Evolutionary conservation across 2,329 filamentous ascomycete species (phyloP).

Genomic region (Mycosphaerella sp.): DNA sequence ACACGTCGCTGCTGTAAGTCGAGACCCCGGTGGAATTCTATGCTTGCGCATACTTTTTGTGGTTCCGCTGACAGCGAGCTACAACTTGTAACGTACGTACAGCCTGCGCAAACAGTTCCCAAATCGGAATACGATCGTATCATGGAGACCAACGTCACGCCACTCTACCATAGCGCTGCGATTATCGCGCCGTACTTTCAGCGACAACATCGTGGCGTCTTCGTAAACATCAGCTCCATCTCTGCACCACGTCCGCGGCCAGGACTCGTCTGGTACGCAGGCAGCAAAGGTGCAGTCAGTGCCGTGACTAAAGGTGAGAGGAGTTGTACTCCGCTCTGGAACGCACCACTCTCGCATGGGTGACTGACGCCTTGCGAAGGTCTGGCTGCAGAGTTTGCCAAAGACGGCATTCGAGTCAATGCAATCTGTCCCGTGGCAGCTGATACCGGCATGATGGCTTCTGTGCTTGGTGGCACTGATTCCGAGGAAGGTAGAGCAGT

Average conservation of each 20-base stretch:
- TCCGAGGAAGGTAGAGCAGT: slow-evolving; percentile 19
- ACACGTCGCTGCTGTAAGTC: slow-evolving; percentile 17
- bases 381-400: slow-evolving; percentile 27
- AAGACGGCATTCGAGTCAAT: slow-evolving; percentile 24
- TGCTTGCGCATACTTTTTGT: background rate
- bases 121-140: slow-evolving; percentile 31
- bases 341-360: background rate
- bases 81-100: background rate
- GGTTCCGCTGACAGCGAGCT: slow-evolving; percentile 7
- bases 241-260: slow-evolving; percentile 24
- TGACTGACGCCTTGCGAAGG: slow-evolving; percentile 2
- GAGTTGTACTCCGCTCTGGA: background rate
- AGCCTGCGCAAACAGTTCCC: slow-evolving; percentile 28
- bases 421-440: slow-evolving; percentile 27
- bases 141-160: slow-evolving; percentile 31
- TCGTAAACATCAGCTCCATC: slow-evolving; percentile 29
- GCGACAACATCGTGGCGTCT: slow-evolving; percentile 22
- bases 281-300: slow-evolving; percentile 26
- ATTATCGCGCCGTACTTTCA: slow-evolving; percentile 31
- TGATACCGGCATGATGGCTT: slow-evolving; percentile 27
- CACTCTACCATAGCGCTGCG: slow-evolving; percentile 29
- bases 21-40: no score
- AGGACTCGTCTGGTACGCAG: slow-evolving; percentile 30
- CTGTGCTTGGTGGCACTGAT: slow-evolving; percentile 19
- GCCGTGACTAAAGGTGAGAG: slow-evolving; percentile 18